Conservation (phyloP, 2,329 filamentous ascomycete species). For the Cladobotryum mycophilum region DNA sequence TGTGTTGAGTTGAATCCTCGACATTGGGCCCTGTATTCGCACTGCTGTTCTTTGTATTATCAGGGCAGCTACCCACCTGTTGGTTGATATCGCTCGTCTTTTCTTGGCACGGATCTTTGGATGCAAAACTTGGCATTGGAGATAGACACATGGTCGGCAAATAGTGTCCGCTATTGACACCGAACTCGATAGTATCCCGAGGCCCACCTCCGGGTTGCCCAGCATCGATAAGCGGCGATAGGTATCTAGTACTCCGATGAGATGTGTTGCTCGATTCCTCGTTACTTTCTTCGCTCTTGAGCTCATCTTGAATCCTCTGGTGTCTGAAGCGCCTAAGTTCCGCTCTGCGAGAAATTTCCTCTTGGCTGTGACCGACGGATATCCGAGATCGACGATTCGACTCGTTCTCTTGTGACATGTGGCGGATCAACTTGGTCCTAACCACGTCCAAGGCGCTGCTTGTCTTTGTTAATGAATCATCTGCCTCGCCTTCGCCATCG, state of each 20-base stretch:
- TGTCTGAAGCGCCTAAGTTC: conserved; percentile 51
- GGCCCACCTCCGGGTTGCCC: conserved; percentile 34
- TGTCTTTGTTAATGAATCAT: conserved; percentile 22
- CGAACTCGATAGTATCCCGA: conserved; percentile 44
- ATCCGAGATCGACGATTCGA: conserved; percentile 34
- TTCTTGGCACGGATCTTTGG: not conserved
- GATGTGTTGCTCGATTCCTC: conserved; percentile 26
- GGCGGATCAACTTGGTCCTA: conserved; percentile 38
- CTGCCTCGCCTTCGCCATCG: conserved; percentile 31
- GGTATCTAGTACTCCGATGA: conserved; percentile 18
- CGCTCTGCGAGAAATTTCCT: conserved; percentile 48
- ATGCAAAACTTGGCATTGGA: not conserved
- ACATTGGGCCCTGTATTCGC: not conserved
- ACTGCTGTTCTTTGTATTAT: not conserved
- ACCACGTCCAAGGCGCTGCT: conserved; percentile 39
- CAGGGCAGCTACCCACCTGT: not conserved
- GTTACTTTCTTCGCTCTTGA: conserved; percentile 40
- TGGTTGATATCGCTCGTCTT: not conserved
- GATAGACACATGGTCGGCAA: not conserved
- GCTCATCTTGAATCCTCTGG: conserved; percentile 52
- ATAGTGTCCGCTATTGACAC: conserved; percentile 14
- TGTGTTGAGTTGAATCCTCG: not conserved
- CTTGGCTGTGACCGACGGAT: conserved; percentile 41
- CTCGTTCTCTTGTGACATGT: conserved; percentile 40
- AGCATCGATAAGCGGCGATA: conserved; percentile 23